Base-by-base conservation (phyloP, 2,329 filamentous ascomycete species). In the Talaromyces atroroseus region DNA sequence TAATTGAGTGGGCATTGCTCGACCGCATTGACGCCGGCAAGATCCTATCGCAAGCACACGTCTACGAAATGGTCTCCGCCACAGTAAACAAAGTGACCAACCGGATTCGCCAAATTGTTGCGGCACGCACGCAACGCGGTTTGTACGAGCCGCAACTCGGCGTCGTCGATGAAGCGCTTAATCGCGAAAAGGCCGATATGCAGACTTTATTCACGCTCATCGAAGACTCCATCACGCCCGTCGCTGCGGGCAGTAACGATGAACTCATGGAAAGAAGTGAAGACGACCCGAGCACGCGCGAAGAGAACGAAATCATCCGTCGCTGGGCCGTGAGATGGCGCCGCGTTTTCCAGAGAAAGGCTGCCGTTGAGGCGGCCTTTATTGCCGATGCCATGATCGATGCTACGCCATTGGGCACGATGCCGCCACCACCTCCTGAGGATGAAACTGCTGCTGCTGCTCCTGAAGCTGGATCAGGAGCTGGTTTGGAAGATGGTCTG, bases 81-180 rank as follows among this genome's bases (percentile, higher is more conserved):
- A 97, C 94, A 0, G 86, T 96, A 52, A 82, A 85, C 67, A 97
- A 99, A 75, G 92, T 97, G 49, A 92, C 90, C 1, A 86, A 86
- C 61, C 88, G 92, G 29, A 85, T 95, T 52, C 85, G 90, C 44
- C 90, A 96, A 73, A 86, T 96, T 23, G 83, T 90, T 10, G 76
- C 78, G 1, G 82, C 85, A 4, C 79, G 82, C 26, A 77, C 80
- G n/a, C 80, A 82, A 47, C 77, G 80, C 7, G 80, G 80, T 12
- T 73, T 85, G 7, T 74, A 78, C 49, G 72, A 76, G 52, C 73
- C 75, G 46, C 82, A 85, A 63, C 71, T 84, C 20, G 76, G 77
- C 63, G 77, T 82, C 63, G 76, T 89, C 7, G 82, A 88, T 26
- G 83, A 88, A 62, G 85, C 85, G 0, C 76, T 90, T 8, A 78